These are phyloP conservation scores for Aspergillus floridensis DNA, from an alignment of 2,329 filamentous ascomycete genomes.

Conservation along the genomic window DNA sequence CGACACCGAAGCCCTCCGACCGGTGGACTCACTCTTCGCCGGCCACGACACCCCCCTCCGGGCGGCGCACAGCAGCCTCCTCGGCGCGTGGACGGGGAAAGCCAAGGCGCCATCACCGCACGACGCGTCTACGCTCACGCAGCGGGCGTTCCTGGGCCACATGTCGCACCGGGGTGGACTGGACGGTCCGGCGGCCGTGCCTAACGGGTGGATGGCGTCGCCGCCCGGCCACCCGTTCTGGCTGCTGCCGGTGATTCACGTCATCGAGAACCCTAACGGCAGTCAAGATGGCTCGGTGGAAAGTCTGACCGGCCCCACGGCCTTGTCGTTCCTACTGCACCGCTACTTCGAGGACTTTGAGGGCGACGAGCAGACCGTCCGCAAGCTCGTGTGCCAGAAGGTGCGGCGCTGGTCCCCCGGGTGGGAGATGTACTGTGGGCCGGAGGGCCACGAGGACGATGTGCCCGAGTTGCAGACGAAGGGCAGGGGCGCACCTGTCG, in stretches of 20 bases:
- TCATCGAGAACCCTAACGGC: conserved; percentile 19
- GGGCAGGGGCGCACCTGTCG: background rate
- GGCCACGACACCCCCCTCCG: conserved; percentile 13
- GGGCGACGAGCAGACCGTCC: conserved; percentile 3
- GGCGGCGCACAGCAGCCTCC: conserved; percentile 3
- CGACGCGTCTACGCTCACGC: background rate
- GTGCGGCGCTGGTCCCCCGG: conserved; percentile 9
- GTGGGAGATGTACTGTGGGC: conserved; percentile 17
- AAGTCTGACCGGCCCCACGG: conserved; percentile 17
- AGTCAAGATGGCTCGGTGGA: conserved; percentile 21
- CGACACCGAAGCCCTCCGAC: conserved; percentile 22
- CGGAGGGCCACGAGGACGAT: background rate
- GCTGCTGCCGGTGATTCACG: conserved; percentile 18
- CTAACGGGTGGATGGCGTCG: conserved; percentile 24
- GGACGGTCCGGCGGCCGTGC: conserved; percentile 16
- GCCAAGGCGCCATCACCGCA: too few relatives aligned
- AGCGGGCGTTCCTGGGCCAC: conserved; percentile 21
- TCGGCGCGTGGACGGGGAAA: background rate
- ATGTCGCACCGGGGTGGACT: conserved; percentile 18
- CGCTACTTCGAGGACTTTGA: conserved; percentile 12
- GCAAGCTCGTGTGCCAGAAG: conserved; percentile 10
- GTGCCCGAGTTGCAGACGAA: background rate
- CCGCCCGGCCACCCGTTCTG: conserved; percentile 22
- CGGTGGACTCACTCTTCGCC: conserved; percentile 15
- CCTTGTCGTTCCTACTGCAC: conserved; percentile 14